phyloP scores from a whole-genome alignment of 768 basidiomycete genomes.

The Pleurotus ostreatus region DNA sequence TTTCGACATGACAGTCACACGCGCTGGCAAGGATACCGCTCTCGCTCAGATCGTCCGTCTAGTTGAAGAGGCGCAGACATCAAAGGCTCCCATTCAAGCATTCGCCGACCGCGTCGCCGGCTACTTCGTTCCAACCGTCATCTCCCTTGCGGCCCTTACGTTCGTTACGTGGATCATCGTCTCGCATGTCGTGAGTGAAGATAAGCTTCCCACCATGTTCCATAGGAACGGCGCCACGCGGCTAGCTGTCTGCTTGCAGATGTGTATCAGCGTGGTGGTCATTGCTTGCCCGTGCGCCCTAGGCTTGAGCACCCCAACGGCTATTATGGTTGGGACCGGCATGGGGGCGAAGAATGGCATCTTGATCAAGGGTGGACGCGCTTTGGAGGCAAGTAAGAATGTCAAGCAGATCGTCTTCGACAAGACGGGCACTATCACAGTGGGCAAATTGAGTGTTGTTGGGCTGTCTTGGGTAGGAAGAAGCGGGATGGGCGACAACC shows the following conservation, averaged over 20 bases:
- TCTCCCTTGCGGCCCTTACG: conserved; percentile 75
- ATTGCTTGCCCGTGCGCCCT: conserved; percentile 98
- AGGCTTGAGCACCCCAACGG: conserved; percentile 94
- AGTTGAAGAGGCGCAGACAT: conserved; percentile 97
- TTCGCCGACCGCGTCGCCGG: conserved; percentile 95
- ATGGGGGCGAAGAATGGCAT: conserved; percentile 97
- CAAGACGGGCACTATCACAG: conserved; percentile 97
- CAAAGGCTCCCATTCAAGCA: conserved; percentile 96
- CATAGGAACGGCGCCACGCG: conserved; percentile 77
- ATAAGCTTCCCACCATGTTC: conserved; percentile 80
- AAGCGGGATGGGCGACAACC: conserved; percentile 17
- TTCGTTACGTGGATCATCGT: conserved; percentile 83
- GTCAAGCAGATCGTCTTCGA: conserved; percentile 85
- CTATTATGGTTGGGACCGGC: conserved; percentile 99
- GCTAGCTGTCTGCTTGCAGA: conserved; percentile 88
- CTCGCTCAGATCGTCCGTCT: conserved; percentile 94
- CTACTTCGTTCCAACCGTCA: conserved; percentile 90
- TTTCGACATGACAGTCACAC: conserved; percentile 92
- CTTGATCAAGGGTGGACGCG: conserved; percentile 94
- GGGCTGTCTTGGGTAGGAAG: conserved; percentile 66
- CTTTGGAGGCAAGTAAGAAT: conserved; percentile 84
- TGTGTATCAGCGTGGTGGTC: conserved; percentile 97
- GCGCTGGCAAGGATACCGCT: conserved; percentile 95
- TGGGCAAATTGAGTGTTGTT: conserved; percentile 86
- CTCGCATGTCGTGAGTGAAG: conserved; percentile 50